These are phyloP conservation scores for Bonia amplexicaulis DNA, from an alignment of 176 grass and related monocot genomes.

Conservation along the genomic window DNA sequence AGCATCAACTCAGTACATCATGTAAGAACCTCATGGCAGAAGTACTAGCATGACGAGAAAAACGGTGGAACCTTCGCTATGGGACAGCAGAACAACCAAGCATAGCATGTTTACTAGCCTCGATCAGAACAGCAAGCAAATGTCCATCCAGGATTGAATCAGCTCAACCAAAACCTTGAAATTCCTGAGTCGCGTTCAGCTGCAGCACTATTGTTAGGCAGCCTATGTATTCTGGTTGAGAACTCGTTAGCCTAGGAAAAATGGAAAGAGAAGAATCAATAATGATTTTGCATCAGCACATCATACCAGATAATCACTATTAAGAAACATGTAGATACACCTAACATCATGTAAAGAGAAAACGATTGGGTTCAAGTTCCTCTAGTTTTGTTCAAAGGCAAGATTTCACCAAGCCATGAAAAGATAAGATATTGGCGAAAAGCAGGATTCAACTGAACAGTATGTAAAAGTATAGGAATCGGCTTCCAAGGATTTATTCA, in stretches of 20 bases:
- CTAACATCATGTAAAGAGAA: background rate
- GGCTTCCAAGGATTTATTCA: background rate
- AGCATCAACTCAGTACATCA: background rate
- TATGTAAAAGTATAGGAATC: background rate
- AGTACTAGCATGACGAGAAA: background rate
- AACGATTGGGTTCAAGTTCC: background rate
- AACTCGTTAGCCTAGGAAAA: conserved; percentile 77
- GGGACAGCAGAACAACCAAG: background rate
- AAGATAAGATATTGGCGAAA: background rate
- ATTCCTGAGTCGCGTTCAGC: conserved; percentile 52
- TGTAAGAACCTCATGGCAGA: background rate
- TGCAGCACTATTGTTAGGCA: conserved; percentile 55
- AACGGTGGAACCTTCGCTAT: background rate
- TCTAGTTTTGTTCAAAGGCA: background rate
- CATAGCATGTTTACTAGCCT: conserved; percentile 4
- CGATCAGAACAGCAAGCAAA: conserved; percentile 23
- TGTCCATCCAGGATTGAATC: conserved; percentile 16
- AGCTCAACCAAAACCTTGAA: conserved; percentile 77
- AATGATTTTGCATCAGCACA: conserved; percentile 7
- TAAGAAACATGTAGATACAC: conserved; percentile 19
- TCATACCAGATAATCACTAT: conserved; percentile 13
- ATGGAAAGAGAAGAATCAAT: background rate
- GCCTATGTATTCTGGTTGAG: conserved; percentile 84
- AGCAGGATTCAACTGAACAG: background rate
- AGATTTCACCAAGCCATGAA: background rate